phyloP scores from a whole-genome alignment of 2,329 filamentous ascomycete genomes.

The Aspergillus calidoustus region DNA sequence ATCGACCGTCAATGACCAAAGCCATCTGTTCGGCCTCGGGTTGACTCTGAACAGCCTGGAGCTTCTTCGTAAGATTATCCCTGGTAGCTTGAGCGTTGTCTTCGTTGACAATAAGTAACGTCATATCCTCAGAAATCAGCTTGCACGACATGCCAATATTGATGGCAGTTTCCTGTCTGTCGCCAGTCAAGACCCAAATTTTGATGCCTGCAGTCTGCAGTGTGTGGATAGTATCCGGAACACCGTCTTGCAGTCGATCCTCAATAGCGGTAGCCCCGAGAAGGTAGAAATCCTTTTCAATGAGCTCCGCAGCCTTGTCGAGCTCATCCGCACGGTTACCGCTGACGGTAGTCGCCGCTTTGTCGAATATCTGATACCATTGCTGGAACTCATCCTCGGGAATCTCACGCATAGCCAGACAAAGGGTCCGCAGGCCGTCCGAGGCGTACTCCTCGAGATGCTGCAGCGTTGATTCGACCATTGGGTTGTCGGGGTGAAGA shows the following conservation, averaged over 20 bases:
- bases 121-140: conserved; percentile 98
- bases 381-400: conserved; percentile 86
- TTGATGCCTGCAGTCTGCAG: conserved; percentile 97
- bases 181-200: conserved; percentile 96
- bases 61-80: conserved; percentile 90
- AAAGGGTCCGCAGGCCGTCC: conserved; percentile 91
- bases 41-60: conserved; percentile 86
- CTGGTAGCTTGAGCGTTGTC: conserved; percentile 77
- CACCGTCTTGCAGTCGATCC: conserved; percentile 93
- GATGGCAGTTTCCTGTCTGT: conserved; percentile 97
- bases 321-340: conserved; percentile 93
- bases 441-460: conserved; percentile 99
- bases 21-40: conserved; percentile 78
- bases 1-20: conserved; percentile 94
- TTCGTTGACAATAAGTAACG: conserved; percentile 93
- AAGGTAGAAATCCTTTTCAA: conserved; percentile 88
- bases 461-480: conserved; percentile 85
- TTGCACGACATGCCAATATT: conserved; percentile 99
- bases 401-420: conserved; percentile 90
- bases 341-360: conserved; percentile 84
- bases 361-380: conserved; percentile 86
- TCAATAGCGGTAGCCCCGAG: conserved; percentile 97
- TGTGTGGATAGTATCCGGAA: conserved; percentile 97
- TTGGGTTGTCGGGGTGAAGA: conserved; percentile 78
- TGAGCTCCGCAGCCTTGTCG: conserved; percentile 94